These are phyloP conservation scores for Helenozyma baotianmanensis DNA, from an alignment of 805 yeast species.

Conservation along the genomic window DNA sequence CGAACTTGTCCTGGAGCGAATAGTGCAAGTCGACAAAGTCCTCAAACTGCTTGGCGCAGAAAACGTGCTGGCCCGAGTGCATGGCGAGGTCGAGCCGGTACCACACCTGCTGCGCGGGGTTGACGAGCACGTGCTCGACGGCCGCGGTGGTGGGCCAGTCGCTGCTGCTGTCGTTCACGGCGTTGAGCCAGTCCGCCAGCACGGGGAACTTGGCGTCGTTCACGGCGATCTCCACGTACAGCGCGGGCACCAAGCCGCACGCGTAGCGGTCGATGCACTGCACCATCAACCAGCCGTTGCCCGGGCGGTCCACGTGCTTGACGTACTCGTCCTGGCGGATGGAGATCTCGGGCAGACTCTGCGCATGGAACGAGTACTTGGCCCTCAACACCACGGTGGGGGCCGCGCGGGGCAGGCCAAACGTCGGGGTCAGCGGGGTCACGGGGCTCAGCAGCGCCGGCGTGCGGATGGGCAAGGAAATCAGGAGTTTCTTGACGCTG, in stretches of 20 bases:
- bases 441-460: background rate
- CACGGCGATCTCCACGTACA: conserved; percentile 36
- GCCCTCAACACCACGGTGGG: conserved; percentile 25
- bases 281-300: conserved; percentile 39
- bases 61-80: conserved; percentile 16
- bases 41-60: conserved; percentile 30
- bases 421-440: conserved; percentile 10
- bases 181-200: conserved; percentile 28
- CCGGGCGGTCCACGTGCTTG: conserved; percentile 30
- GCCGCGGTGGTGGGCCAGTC: conserved; percentile 10
- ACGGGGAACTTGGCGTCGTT: conserved; percentile 34
- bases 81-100: conserved; percentile 27
- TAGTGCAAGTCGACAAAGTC: conserved; percentile 34
- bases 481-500: conserved; percentile 20
- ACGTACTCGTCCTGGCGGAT: conserved; percentile 25
- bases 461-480: conserved; percentile 20
- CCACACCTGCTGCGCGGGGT: conserved; percentile 23
- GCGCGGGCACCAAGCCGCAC: conserved; percentile 36
- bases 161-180: conserved; percentile 3
- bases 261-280: conserved; percentile 20
- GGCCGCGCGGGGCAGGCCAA: conserved; percentile 1
- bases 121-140: conserved; percentile 26
- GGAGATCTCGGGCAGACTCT: conserved; percentile 23
- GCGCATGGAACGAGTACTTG: conserved; percentile 30
- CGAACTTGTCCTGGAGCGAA: background rate